phyloP scores from a whole-genome alignment of 768 basidiomycete species.

The Russula sp. region DNA sequence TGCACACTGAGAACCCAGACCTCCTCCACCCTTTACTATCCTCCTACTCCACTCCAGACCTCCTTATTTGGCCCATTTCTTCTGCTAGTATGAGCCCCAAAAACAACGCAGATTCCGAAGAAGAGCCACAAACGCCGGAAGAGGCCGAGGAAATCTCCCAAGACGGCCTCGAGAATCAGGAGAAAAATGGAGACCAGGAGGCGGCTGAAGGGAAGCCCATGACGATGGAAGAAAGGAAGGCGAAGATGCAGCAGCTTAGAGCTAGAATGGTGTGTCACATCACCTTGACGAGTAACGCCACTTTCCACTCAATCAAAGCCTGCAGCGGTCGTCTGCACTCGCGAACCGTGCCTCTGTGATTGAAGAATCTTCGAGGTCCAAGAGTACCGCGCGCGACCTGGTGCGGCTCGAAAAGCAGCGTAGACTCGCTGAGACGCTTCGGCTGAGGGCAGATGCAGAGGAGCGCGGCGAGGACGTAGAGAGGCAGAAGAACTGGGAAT shows the following conservation, averaged over 20 bases:
- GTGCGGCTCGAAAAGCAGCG: constrained; percentile 85
- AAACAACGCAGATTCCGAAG: not conserved
- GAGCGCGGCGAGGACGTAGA: constrained; percentile 91
- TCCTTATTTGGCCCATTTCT: not conserved
- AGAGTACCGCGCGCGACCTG: constrained; percentile 70
- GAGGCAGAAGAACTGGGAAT: constrained; percentile 90
- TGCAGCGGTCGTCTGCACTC: constrained; percentile 67
- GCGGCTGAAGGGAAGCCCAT: not conserved
- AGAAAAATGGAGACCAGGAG: not conserved
- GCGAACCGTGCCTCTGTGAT: constrained; percentile 84
- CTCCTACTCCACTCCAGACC: not conserved
- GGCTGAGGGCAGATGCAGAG: constrained; percentile 82
- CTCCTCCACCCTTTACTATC: not conserved
- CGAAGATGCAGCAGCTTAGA: constrained; percentile 19
- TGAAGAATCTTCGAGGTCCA: constrained; percentile 75
- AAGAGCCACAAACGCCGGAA: constrained; percentile 1
- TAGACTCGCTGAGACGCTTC: constrained; percentile 81
- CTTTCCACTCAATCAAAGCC: not conserved
- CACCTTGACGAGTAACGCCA: not conserved
- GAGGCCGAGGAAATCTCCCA: constrained; percentile 6
- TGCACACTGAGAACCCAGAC: not conserved
- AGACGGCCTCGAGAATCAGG: constrained; percentile 1
- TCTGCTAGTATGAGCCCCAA: constrained; percentile 1
- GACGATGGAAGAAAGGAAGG: constrained; percentile 25
- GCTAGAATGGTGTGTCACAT: constrained; percentile 15